Evolutionary conservation across 2,329 filamentous ascomycete genomes (phyloP).

Genomic region (Huntiella savannae): DNA sequence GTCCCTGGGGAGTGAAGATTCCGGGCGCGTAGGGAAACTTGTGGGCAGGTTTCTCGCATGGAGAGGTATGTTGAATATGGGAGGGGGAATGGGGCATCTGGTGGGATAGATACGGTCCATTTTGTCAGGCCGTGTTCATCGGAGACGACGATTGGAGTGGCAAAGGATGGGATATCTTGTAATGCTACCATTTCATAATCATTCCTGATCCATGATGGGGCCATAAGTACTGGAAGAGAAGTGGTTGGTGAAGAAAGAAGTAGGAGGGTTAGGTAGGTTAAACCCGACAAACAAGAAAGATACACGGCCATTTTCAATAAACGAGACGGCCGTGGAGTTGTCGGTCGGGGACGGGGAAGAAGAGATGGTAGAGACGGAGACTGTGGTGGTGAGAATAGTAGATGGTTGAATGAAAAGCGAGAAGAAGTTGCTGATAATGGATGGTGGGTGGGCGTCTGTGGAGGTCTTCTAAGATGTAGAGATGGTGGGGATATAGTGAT

Average conservation of each 20-base stretch:
- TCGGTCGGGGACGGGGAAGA: conserved; percentile 45
- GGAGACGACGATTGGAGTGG: conserved; percentile 51
- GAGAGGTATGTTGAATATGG: conserved; percentile 44
- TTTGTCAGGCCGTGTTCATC: conserved; percentile 44
- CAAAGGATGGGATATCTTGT: conserved; percentile 47
- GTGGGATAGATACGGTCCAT: conserved; percentile 71
- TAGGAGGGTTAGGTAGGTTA: conserved; percentile 28
- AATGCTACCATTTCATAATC: conserved; percentile 50
- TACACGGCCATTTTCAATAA: conserved; percentile 38
- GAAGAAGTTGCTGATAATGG: conserved; percentile 42
- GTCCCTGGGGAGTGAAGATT: conserved; percentile 18
- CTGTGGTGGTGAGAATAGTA: conserved; percentile 47
- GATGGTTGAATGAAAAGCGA: conserved; percentile 46
- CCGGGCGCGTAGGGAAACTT: conserved; percentile 40
- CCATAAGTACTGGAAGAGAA: conserved; percentile 14
- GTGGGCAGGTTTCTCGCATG: conserved; percentile 47
- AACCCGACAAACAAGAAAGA: conserved; percentile 27
- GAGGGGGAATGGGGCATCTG: conserved; percentile 46
- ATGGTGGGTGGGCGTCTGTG: conserved; percentile 38
- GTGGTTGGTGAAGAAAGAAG: conserved; percentile 16
- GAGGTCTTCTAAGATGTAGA: conserved; percentile 38
- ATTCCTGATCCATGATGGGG: conserved; percentile 17
- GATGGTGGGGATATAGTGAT: conserved; percentile 34
- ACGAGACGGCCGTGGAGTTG: conserved; percentile 37
- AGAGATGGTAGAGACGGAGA: conserved; percentile 54